Evolutionary conservation across 1,284 basidiomycete genomes (phyloP).

Genomic region (Leccinum pachyderme): DNA sequence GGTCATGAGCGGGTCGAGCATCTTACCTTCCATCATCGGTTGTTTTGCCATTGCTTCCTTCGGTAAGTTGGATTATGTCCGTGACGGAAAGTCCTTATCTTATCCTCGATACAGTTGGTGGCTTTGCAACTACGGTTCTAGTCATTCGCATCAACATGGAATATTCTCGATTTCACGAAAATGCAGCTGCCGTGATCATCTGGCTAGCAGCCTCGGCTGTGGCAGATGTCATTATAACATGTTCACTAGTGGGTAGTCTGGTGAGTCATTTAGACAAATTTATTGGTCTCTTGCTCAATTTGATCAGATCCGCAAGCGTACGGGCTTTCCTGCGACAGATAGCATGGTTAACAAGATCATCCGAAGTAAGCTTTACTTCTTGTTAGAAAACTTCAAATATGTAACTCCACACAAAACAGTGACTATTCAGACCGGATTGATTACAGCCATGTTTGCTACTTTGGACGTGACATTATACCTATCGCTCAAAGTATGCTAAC

Average conservation of each 20-base stretch:
- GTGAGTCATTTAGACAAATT: conserved; percentile 27
- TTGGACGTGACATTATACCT: conserved; percentile 16
- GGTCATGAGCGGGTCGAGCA: conserved; percentile 40
- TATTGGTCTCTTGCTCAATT: neutral
- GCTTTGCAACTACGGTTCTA: conserved; percentile 41
- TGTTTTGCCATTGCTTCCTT: conserved; percentile 40
- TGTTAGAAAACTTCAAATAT: neutral
- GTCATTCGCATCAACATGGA: conserved; percentile 20
- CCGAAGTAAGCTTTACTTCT: conserved; percentile 11
- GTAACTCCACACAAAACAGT: conserved; percentile 5
- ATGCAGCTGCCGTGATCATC: conserved; percentile 41
- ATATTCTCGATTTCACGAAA: conserved; percentile 5
- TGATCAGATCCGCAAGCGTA: conserved; percentile 13
- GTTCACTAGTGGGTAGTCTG: conserved; percentile 42
- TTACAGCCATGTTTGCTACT: conserved; percentile 17
- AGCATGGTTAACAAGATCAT: conserved; percentile 17
- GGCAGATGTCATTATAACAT: conserved; percentile 48
- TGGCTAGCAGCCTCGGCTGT: conserved; percentile 48
- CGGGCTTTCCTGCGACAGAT: conserved; percentile 18
- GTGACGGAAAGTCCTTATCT: neutral
- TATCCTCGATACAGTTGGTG: conserved; percentile 37
- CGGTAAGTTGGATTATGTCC: conserved; percentile 29
- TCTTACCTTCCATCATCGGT: conserved; percentile 38
- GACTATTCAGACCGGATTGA: conserved; percentile 20
- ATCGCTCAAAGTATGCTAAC: conserved; percentile 7